Conservation (phyloP, 2,329 filamentous ascomycete species). For the Hansfordia pulvinata region DNA sequence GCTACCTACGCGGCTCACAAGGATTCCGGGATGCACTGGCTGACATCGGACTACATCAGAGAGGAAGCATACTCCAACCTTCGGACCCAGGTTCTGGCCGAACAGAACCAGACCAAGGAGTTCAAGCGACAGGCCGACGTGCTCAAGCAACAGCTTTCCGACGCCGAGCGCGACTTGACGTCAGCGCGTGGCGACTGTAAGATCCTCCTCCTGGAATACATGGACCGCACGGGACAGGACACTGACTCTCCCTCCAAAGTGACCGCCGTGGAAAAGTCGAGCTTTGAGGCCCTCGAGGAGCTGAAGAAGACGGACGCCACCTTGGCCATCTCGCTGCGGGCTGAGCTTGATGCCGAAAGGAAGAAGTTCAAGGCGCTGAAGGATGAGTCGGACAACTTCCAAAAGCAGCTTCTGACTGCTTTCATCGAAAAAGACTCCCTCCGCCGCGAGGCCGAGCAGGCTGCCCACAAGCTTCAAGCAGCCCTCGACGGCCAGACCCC, state of each 20-base stretch:
- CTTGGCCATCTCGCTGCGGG: slow-evolving; percentile 42
- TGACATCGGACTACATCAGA: slow-evolving; percentile 33
- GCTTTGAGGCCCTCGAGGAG: slow-evolving; percentile 38
- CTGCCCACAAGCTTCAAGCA: slow-evolving; percentile 21
- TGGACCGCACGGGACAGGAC: slow-evolving; percentile 4
- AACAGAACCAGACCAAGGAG: slow-evolving; percentile 31
- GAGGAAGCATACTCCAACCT: slow-evolving; percentile 38
- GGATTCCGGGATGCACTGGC: slow-evolving; percentile 20
- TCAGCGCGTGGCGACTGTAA: slow-evolving; percentile 36
- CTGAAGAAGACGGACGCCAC: slow-evolving; percentile 46
- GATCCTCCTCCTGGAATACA: slow-evolving; percentile 15
- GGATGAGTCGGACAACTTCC: slow-evolving; percentile 40
- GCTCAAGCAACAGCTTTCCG: slow-evolving; percentile 27
- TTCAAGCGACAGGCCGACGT: slow-evolving; percentile 28
- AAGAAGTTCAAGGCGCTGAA: slow-evolving; percentile 32
- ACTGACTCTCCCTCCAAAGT: slow-evolving; percentile 23
- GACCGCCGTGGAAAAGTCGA: slow-evolving; percentile 38
- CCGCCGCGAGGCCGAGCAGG: slow-evolving; percentile 36
- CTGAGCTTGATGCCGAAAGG: slow-evolving; percentile 42
- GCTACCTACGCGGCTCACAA: slow-evolving; percentile 12
- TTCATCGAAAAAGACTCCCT: slow-evolving; percentile 47
- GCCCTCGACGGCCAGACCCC: slow-evolving; percentile 9
- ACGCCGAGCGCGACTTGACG: slow-evolving; percentile 41
- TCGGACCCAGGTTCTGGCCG: slow-evolving; percentile 31
- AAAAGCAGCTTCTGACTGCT: slow-evolving; percentile 45